Evolutionary conservation across 768 basidiomycete genomes (phyloP).

Genomic region (Termitomyces sp.): DNA sequence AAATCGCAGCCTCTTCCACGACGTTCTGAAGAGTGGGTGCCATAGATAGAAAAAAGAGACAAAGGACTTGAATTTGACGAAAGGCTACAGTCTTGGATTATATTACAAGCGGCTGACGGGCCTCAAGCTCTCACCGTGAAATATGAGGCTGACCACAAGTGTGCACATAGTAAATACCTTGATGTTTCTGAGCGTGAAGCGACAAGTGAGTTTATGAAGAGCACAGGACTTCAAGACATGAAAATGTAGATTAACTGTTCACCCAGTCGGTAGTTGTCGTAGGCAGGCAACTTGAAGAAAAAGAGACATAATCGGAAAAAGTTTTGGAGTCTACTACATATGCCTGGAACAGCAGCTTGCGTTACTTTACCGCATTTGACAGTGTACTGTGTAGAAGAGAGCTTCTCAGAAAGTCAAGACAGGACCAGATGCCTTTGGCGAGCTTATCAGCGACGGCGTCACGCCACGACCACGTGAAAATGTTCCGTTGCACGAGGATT

Average conservation of each 20-base stretch:
- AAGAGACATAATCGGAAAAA: not conserved
- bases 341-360: too few species aligned
- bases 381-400: not conserved
- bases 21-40: constrained; percentile 5
- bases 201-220: too few species aligned
- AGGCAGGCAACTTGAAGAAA: not conserved
- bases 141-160: not conserved
- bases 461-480: not conserved
- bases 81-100: not conserved
- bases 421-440: not conserved
- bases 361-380: not conserved
- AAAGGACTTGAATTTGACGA: not conserved
- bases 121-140: not conserved
- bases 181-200: not conserved
- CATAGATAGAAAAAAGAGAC: not conserved
- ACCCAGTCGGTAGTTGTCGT: not conserved
- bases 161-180: not conserved
- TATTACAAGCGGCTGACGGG: constrained; percentile 4
- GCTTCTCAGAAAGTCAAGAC: not conserved
- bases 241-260: not conserved
- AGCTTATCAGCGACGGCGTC: not conserved
- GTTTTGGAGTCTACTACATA: too few species aligned
- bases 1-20: not conserved
- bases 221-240: not conserved
- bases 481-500: not conserved